These are phyloP conservation scores for Excoecaria agallocha DNA, from an alignment of 345 rosid genomes.

Conservation along the genomic window DNA sequence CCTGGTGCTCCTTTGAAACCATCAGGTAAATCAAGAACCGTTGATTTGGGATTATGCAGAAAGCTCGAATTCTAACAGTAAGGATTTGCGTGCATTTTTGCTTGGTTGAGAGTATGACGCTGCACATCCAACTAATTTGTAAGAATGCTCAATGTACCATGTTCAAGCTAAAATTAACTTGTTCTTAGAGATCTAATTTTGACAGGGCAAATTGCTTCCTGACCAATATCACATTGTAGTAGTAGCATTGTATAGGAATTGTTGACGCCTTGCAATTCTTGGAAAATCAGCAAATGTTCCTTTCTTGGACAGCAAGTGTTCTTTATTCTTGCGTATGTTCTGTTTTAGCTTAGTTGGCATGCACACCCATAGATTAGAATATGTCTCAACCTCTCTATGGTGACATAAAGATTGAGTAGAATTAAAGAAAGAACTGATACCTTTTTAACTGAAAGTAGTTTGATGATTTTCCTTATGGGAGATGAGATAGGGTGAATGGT, in stretches of 20 bases:
- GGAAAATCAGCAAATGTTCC: conserved; percentile 13
- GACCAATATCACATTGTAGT: conserved; percentile 16
- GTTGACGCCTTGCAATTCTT: conserved; percentile 5
- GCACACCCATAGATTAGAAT: background rate
- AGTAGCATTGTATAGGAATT: conserved; percentile 30
- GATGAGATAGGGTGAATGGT: background rate
- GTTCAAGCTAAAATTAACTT: conserved; percentile 9
- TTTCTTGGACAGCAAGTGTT: conserved; percentile 8
- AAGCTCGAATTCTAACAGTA: conserved; percentile 52
- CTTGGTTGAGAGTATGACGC: conserved; percentile 9
- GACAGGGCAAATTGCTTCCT: background rate
- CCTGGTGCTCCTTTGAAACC: conserved; percentile 60
- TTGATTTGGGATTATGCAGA: conserved; percentile 47
- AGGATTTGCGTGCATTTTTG: conserved; percentile 10
- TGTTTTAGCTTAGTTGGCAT: background rate
- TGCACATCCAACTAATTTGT: conserved; percentile 16
- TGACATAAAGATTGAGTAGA: background rate
- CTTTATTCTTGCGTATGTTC: background rate
- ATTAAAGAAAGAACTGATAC: background rate
- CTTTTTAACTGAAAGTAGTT: background rate
- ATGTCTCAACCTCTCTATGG: background rate
- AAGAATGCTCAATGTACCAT: conserved; percentile 3
- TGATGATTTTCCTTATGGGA: background rate
- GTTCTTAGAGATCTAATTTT: conserved; percentile 3
- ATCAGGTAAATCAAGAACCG: conserved; percentile 33